These are phyloP conservation scores for Dactylella cylindrospora DNA, from an alignment of 2,329 filamentous ascomycete species.

Conservation along the genomic window DNA sequence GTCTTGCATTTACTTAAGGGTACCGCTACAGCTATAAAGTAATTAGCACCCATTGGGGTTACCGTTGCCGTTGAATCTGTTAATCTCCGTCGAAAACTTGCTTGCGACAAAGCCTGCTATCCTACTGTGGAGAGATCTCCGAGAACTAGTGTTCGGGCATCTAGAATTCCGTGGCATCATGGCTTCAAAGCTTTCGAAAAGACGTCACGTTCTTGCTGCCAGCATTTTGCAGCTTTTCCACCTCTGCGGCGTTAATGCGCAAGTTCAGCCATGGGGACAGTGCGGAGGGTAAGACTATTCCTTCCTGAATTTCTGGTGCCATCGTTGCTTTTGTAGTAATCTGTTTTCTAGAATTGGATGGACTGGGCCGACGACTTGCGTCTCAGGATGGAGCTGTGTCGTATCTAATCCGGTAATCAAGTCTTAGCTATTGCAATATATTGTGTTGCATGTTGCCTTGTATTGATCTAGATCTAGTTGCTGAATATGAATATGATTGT, in stretches of 20 bases:
- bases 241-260: background rate
- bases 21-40: no score
- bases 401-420: slow-evolving; percentile 4
- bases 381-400: slow-evolving; percentile 14
- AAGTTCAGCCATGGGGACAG: slow-evolving; percentile 1
- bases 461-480: background rate
- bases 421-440: background rate
- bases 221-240: background rate
- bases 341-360: background rate
- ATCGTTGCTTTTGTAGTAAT: background rate
- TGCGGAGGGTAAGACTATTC: slow-evolving; percentile 7
- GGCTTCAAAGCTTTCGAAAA: no score
- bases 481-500: background rate
- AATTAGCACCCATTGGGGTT: no score
- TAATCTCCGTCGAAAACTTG: no score
- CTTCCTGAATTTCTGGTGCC: background rate
- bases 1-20: no score
- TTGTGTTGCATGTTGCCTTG: background rate
- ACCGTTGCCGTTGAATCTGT: no score
- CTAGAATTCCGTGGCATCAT: no score
- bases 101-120: no score
- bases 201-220: no score
- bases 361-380: slow-evolving; percentile 13
- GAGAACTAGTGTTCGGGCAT: no score
- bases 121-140: no score